Evolutionary conservation across 2,329 filamentous ascomycete genomes (phyloP).

Genomic region (Colletotrichum lupini): DNA sequence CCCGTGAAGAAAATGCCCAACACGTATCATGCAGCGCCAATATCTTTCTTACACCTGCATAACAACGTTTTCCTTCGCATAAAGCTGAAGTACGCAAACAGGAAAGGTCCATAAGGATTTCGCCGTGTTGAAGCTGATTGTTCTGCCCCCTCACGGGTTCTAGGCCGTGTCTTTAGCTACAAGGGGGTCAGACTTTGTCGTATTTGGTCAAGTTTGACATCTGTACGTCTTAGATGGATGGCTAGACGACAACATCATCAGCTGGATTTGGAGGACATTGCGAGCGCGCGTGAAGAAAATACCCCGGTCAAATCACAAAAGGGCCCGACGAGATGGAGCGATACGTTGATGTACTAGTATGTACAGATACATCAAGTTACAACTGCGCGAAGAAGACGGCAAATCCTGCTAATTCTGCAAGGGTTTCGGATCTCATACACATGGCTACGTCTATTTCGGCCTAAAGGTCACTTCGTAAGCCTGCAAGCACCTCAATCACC

Average conservation of each 20-base stretch:
- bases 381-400: not conserved
- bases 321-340: not conserved
- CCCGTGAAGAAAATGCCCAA: not conserved
- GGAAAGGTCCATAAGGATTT: not conserved
- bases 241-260: not conserved
- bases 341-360: not conserved
- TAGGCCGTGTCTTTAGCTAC: not conserved
- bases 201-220: not conserved
- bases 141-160: not conserved
- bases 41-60: not conserved
- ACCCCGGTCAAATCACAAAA: not conserved
- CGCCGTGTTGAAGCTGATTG: not conserved
- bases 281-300: not conserved
- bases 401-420: not conserved
- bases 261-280: not conserved
- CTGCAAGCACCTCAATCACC: not conserved
- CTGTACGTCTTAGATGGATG: not conserved
- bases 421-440: not conserved
- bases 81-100: not conserved
- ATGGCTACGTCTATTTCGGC: not conserved
- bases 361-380: not conserved
- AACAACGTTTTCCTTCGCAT: not conserved
- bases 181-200: not conserved
- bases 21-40: not conserved
- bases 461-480: not conserved